Evolutionary conservation across 129 eudicot genomes (phyloP).

Genomic region (Escallonia herrerae): DNA sequence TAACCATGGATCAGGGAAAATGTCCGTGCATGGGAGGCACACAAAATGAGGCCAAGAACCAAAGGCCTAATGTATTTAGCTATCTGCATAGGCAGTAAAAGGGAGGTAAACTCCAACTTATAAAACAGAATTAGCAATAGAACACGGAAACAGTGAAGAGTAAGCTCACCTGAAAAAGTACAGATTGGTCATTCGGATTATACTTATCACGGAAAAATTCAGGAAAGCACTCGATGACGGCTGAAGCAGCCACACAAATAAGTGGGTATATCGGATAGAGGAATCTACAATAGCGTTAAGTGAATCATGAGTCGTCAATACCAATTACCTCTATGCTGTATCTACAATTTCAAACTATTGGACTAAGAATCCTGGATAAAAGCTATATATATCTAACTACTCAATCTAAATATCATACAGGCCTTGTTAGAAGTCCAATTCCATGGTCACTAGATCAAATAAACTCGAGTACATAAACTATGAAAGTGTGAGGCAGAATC

Average conservation of each 20-base stretch:
- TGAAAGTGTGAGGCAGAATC: too few species aligned
- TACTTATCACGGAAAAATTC: constrained; percentile 70
- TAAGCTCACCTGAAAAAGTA: constrained; percentile 42
- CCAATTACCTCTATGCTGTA: too few species aligned
- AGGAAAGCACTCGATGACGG: constrained; percentile 86
- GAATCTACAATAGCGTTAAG: constrained; percentile 58
- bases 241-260: constrained; percentile 91
- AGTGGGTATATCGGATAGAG: constrained; percentile 98
- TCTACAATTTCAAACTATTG: too few species aligned
- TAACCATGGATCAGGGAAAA: constrained; percentile 90
- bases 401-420: too few species aligned
- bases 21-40: constrained; percentile 84
- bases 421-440: too few species aligned
- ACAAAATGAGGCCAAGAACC: constrained; percentile 63
- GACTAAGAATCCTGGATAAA: too few species aligned
- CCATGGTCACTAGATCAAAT: too few species aligned
- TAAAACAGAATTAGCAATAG: constrained; percentile 1
- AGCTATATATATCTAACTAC: too few species aligned
- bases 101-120: constrained; percentile 10
- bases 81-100: constrained; percentile 36
- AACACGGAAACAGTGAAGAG: not conserved
- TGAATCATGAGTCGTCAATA: too few species aligned
- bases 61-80: constrained; percentile 73
- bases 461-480: too few species aligned
- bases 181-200: constrained; percentile 36